Evolutionary conservation across 2,329 filamentous ascomycete genomes (phyloP).

Genomic region (Cladosporium sp.): DNA sequence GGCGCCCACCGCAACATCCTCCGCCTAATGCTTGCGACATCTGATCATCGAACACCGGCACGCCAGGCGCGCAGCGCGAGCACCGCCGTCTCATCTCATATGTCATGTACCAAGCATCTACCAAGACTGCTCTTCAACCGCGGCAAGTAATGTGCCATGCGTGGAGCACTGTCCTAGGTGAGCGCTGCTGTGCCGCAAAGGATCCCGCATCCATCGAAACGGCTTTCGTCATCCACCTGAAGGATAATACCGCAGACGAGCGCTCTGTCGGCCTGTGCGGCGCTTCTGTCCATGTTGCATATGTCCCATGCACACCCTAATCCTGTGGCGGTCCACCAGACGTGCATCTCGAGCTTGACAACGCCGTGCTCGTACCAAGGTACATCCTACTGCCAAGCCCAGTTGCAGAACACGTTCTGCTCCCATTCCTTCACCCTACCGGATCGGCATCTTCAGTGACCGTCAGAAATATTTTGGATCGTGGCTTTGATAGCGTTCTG

Average conservation of each 20-base stretch:
- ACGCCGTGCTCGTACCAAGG: slow-evolving; percentile 7
- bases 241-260: slow-evolving; percentile 15
- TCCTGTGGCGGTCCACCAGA: slow-evolving; percentile 8
- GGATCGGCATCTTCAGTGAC: neutral
- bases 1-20: neutral
- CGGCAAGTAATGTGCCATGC: neutral
- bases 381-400: slow-evolving; percentile 11
- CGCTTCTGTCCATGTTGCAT: slow-evolving; percentile 10
- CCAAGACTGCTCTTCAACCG: neutral
- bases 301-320: slow-evolving; percentile 13
- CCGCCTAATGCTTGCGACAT: neutral
- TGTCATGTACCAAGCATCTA: neutral
- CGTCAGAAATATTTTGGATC: neutral
- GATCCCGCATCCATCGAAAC: slow-evolving; percentile 11
- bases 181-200: neutral
- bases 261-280: slow-evolving; percentile 16
- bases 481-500: neutral
- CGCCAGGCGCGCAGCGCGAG: neutral
- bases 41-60: neutral
- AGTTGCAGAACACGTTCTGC: neutral
- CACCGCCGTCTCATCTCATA: neutral
- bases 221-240: slow-evolving; percentile 4
- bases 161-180: neutral
- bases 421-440: neutral
- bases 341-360: slow-evolving; percentile 9